These are phyloP conservation scores for Uncinocarpus reesii DNA, from an alignment of 2,329 filamentous ascomycete species.

Conservation along the genomic window DNA sequence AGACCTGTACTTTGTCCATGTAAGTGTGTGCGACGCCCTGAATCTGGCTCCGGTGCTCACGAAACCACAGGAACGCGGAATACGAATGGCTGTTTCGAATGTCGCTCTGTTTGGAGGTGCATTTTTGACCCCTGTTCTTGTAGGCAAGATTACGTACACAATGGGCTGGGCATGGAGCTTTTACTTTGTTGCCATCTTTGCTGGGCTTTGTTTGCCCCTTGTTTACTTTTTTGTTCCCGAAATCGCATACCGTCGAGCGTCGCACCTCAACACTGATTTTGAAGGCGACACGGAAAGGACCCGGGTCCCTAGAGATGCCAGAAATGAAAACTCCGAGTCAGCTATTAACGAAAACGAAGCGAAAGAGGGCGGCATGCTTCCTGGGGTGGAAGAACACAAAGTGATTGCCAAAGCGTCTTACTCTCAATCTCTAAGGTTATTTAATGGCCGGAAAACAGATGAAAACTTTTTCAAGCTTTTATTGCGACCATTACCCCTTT, in stretches of 20 bases:
- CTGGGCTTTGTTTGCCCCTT: constrained; percentile 56
- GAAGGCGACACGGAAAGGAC: constrained; percentile 28
- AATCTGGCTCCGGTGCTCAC: not conserved
- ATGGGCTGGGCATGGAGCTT: constrained; percentile 84
- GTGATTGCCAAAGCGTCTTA: constrained; percentile 47
- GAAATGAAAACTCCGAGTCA: constrained; percentile 3
- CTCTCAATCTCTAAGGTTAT: constrained; percentile 52
- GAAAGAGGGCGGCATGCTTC: constrained; percentile 4
- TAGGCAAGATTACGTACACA: constrained; percentile 68
- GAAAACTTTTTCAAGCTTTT: constrained; percentile 59
- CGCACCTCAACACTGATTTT: constrained; percentile 60
- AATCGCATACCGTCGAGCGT: constrained; percentile 62
- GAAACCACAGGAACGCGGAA: constrained; percentile 54
- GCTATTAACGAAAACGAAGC: constrained; percentile 13
- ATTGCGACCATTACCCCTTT: constrained; percentile 67
- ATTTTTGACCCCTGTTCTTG: constrained; percentile 76
- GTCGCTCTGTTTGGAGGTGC: constrained; percentile 60
- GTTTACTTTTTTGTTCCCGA: constrained; percentile 75
- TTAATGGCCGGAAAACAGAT: constrained; percentile 73
- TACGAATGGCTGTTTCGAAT: constrained; percentile 74
- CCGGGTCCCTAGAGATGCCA: constrained; percentile 13
- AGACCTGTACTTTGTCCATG: constrained; percentile 82
- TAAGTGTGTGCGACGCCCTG: no score
- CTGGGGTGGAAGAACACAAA: not conserved
- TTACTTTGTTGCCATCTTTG: constrained; percentile 78